Evolutionary conservation across 495 filamentous ascomycete species (phyloP), one percentile per base, ranked within the genome.

Genomic region (Chaetomium tenue): DNA sequence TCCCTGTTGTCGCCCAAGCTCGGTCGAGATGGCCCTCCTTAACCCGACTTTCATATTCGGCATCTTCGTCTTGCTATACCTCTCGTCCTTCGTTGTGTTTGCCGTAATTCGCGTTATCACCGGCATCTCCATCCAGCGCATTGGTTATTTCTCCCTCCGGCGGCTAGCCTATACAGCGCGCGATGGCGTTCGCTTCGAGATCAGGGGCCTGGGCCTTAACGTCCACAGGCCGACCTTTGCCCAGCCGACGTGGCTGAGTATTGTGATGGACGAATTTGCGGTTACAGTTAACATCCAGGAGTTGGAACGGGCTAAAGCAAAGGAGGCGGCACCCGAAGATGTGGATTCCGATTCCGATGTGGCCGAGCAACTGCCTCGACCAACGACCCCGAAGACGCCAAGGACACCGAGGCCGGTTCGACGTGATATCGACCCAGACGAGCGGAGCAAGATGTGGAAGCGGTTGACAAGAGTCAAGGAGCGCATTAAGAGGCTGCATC

Each of bases 161-260:
- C 89, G 93, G 60, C 89, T 98, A 58, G 86, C 90, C 59, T 97
- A 95, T 76, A 88, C 89, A 16, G 91, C 91, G 23, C 86, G 79
- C 74, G 90, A 95, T 82, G 94, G 95, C 60, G 72, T 97, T 63
- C 88, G 88, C 66, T 86, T 99, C 71, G 91, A 98, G 75, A 87
- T 98, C 48, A 87, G 94, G 44, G 91, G 92, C 48, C 79, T 98
- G 46, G 92, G 94, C 25, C 81, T 98, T 55, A 87, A 90, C 46
- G 70, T 97, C 66, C 94, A 98, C 75, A 87, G 92, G 11, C 93
- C 94, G 9, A 96, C 94, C 18, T 98, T 98, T 74, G 90, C 92
- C 22, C 92, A 97, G 74, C 93, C 94, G 55, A 97, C 95, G 76
- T 99, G 94, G 94, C 77, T 97, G 65, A 97, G 91, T 70, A 81